A percentile compares a stretch with the other conserved stretches of the same genome.
These are phyloP conservation scores for Pseudogymnoascus destructans DNA, from an alignment of 2,329 filamentous ascomycete genomes.

Conservation along the genomic window DNA sequence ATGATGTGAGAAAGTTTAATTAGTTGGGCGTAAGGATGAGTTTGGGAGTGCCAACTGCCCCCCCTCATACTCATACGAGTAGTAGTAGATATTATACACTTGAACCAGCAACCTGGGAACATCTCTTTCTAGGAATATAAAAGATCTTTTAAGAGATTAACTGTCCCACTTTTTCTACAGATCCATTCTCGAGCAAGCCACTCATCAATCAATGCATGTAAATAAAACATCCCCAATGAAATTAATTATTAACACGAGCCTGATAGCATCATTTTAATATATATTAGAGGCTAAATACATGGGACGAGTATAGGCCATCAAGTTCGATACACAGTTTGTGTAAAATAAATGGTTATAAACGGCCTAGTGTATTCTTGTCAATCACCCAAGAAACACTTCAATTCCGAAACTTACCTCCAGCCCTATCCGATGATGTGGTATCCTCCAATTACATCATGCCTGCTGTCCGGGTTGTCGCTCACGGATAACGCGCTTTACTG, in stretches of 20 bases:
- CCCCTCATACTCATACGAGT: neutral
- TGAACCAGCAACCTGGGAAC: neutral
- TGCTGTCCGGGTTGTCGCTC: constrained; percentile 4
- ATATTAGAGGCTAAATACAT: neutral
- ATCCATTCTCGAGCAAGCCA: neutral
- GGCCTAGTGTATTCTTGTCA: neutral
- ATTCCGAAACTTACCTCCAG: neutral
- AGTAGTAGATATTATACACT: neutral
- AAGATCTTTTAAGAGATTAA: neutral
- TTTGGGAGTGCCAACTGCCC: neutral
- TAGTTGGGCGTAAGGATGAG: neutral
- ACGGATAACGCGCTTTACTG: constrained; percentile 34
- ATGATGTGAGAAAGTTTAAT: constrained; percentile 35
- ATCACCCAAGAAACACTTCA: neutral
- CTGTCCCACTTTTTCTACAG: neutral
- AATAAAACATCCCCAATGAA: neutral
- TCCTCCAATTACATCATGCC: neutral
- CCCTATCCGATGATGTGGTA: neutral
- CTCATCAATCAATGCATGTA: neutral
- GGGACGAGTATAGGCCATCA: neutral
- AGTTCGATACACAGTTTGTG: neutral
- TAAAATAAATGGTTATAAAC: neutral
- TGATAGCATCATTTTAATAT: neutral
- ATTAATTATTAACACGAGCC: neutral
- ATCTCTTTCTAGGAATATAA: neutral